Percentiles rank a stretch among this genome's conserved stretches.
phyloP scores from a whole-genome alignment of 164 flowering plant species.

The Stephania yunnanensis region DNA sequence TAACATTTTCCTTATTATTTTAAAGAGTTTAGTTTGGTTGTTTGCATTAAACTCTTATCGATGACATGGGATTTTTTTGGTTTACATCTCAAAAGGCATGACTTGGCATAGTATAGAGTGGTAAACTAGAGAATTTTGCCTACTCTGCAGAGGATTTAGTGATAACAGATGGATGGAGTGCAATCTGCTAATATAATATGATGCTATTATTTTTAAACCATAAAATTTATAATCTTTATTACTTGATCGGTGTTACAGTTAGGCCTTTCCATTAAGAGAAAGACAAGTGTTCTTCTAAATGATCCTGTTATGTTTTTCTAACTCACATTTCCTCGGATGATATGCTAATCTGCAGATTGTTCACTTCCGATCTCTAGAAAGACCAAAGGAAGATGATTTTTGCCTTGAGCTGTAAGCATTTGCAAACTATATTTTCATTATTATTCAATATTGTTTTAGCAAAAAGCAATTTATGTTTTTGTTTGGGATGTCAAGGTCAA shows the following conservation, averaged over 20 bases:
- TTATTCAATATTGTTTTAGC: not conserved
- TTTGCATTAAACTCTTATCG: not conserved
- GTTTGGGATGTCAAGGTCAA: slow-evolving; percentile 51
- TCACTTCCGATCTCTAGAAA: slow-evolving; percentile 83
- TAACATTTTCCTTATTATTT: not conserved
- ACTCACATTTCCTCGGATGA: not conserved
- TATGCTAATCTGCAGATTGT: slow-evolving; percentile 50
- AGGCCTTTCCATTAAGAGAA: not conserved
- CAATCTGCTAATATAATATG: not conserved
- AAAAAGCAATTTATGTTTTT: not conserved
- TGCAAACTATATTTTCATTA: not conserved
- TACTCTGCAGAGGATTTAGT: not conserved
- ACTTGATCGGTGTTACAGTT: not conserved
- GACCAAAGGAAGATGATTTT: slow-evolving; percentile 92
- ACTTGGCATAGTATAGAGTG: not conserved
- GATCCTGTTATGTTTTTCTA: not conserved
- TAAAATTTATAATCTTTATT: not conserved
- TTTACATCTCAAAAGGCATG: not conserved
- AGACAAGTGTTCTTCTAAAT: not conserved
- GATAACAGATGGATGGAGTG: not conserved
- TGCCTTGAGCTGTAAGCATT: slow-evolving; percentile 75
- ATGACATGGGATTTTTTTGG: not conserved
- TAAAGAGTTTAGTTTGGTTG: not conserved
- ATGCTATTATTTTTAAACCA: not conserved
- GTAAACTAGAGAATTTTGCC: not conserved